Percentiles rank a stretch among this genome's conserved stretches.
These are phyloP conservation scores for Penicillium freii DNA, from an alignment of 2,329 filamentous ascomycete genomes.

Conservation along the genomic window DNA sequence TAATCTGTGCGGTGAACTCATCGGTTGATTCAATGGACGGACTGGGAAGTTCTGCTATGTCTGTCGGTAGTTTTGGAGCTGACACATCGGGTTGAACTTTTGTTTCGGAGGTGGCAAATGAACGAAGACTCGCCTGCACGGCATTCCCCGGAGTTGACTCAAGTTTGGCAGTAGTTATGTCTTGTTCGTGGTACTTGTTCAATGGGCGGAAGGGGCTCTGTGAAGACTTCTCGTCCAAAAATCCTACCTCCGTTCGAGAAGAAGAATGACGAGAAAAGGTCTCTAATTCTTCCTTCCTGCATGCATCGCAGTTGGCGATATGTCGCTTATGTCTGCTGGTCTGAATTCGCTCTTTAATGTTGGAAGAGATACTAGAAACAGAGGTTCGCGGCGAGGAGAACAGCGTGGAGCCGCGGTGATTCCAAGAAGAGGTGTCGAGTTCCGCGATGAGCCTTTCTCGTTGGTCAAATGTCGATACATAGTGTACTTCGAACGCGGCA, in stretches of 20 bases:
- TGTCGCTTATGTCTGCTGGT: slow-evolving; percentile 36
- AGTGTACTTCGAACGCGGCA: slow-evolving; percentile 49
- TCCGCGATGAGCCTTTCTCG: slow-evolving; percentile 33
- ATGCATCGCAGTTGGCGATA: slow-evolving; percentile 53
- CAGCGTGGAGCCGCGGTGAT: slow-evolving; percentile 28
- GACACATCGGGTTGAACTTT: neutral
- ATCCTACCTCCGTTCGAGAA: slow-evolving; percentile 14
- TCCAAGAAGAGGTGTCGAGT: slow-evolving; percentile 35
- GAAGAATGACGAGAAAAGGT: slow-evolving; percentile 17
- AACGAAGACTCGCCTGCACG: neutral
- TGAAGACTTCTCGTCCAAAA: slow-evolving; percentile 16
- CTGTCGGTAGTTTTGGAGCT: neutral
- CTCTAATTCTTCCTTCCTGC: slow-evolving; percentile 42
- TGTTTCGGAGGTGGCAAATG: slow-evolving; percentile 4
- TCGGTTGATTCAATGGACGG: slow-evolving; percentile 4
- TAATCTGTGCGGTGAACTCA: slow-evolving; percentile 35
- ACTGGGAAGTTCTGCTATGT: neutral
- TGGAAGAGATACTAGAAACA: slow-evolving; percentile 19
- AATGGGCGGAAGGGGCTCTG: neutral
- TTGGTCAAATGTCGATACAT: slow-evolving; percentile 43
- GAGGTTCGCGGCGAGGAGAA: slow-evolving; percentile 22
- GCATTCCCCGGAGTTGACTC: neutral
- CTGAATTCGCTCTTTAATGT: slow-evolving; percentile 21
- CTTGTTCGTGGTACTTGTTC: slow-evolving; percentile 1
- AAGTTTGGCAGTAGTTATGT: neutral